A percentile compares a stretch with the other conserved stretches of the same genome.
Conservation (phyloP, 2,329 filamentous ascomycete species). For the Cercospora zeina region DNA sequence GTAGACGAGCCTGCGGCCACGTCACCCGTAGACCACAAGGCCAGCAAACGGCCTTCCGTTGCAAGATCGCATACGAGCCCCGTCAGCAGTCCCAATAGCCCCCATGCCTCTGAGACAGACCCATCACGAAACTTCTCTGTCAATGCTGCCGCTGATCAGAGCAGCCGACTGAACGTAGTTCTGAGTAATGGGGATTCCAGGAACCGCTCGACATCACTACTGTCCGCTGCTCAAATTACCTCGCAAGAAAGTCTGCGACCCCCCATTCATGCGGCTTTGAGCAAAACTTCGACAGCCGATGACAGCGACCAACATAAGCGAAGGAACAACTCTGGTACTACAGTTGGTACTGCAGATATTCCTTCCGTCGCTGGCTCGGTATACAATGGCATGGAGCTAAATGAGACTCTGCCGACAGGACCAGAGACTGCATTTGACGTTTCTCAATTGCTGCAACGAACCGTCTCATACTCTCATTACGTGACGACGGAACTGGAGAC, state of each 20-base stretch:
- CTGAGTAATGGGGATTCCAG: conserved; percentile 9
- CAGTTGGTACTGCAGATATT: conserved; percentile 17
- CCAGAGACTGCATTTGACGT: conserved; percentile 51
- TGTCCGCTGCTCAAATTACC: conserved; percentile 16
- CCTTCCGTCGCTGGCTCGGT: conserved; percentile 61
- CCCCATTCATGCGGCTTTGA: not conserved
- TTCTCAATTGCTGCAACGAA: conserved; percentile 59
- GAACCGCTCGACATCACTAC: not conserved
- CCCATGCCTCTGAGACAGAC: conserved; percentile 17
- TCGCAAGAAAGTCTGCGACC: conserved; percentile 22
- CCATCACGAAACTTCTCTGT: conserved; percentile 18
- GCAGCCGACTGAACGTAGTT: conserved; percentile 22
- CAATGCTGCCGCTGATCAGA: conserved; percentile 24
- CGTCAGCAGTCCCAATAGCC: conserved; percentile 35
- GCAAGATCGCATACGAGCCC: conserved; percentile 33
- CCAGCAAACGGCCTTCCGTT: conserved; percentile 29
- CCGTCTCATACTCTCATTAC: conserved; percentile 52
- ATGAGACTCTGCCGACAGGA: conserved; percentile 54
- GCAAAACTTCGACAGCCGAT: conserved; percentile 16
- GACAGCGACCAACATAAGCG: conserved; percentile 12
- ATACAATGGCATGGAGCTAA: conserved; percentile 60
- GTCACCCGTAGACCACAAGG: conserved; percentile 31
- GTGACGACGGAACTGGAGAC: conserved; percentile 23
- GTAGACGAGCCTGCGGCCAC: conserved; percentile 31
- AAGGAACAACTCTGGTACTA: conserved; percentile 16